Base-by-base conservation (phyloP, 2,329 filamentous ascomycete species). In the Fusarium sp. region DNA sequence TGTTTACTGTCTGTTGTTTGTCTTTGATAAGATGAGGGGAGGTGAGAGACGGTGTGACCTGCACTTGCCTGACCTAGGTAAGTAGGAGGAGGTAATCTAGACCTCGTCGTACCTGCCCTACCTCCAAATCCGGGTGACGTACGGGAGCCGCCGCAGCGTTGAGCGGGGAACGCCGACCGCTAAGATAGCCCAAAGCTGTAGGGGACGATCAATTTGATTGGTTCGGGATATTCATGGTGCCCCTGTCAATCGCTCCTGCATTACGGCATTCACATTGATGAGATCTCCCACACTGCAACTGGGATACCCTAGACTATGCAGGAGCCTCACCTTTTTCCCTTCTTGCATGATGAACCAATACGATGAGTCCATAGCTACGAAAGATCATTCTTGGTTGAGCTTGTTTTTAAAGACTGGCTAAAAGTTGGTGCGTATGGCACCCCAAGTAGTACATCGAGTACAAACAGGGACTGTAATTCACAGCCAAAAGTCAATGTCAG, bases 131-230 rank as follows among this genome's bases (percentile, higher is more conserved):
- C 69, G 49, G 66, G 61, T 73, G 59, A 64, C 57, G 56, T 50
- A 67, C 75, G 73, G 75, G 64, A 75, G 75, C 69, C 75, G 74
- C 75, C 75, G 64, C 33, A 43, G 52, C 40, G 70, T 72, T 62
- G 53, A 72, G 74, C 75, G 75, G 74, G 76, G 75, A 64, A 72
- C 61, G 60, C 75, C 75, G 75, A 69, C 47, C 58, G 38, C 64
- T 53, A 56, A 59, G 40, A 49, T 69, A 77, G 67, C 32, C 74
- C 72, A 65, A 77, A 77, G 73, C 53, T 64, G 54, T 64, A 53
- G 23, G n/a, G 21, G 40, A 42, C 19, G 40, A 19, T 18, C n/a
- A 3, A 6, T 38, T 21, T 67, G 33, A 76, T 77, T 77, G 75
- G 75, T 32, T 61, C 69, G 47, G 60, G 52, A 47, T 37, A 43